These are phyloP conservation scores for Brassica hybrid DNA, from an alignment of 441 rosid species.

Conservation along the genomic window DNA sequence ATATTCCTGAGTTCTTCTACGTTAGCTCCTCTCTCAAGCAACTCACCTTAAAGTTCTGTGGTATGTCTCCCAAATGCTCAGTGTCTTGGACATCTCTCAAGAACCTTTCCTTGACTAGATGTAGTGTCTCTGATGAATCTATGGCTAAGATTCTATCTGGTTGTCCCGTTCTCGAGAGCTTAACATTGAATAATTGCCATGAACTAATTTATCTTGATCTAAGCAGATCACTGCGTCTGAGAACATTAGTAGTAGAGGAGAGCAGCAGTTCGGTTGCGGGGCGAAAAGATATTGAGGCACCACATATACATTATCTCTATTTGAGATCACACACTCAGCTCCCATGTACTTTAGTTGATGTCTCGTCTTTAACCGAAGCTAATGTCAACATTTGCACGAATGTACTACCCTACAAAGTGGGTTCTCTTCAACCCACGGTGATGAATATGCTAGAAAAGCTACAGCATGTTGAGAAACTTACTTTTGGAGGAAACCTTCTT, in stretches of 20 bases:
- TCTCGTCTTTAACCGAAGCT: slow-evolving; percentile 16
- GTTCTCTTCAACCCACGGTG: neutral
- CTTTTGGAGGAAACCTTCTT: neutral
- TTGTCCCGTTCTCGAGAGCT: slow-evolving; percentile 8
- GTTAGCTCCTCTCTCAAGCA: neutral
- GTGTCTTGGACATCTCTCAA: slow-evolving; percentile 18
- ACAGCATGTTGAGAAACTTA: slow-evolving; percentile 8
- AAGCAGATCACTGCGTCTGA: neutral
- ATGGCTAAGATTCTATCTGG: slow-evolving; percentile 12
- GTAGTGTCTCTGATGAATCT: neutral
- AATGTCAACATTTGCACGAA: neutral
- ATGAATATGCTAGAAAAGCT: neutral
- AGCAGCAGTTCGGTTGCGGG: neutral
- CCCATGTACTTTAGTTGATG: neutral
- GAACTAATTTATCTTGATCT: neutral
- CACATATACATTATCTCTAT: neutral
- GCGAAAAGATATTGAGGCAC: neutral
- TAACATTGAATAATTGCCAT: neutral
- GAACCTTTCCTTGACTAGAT: neutral
- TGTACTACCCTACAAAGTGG: neutral
- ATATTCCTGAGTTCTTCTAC: slow-evolving; percentile 1
- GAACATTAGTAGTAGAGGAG: neutral
- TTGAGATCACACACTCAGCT: neutral
- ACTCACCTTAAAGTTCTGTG: neutral
- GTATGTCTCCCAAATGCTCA: neutral